Percentiles rank a stretch among this genome's conserved stretches.
Evolutionary conservation across 306 rosid species (phyloP).

Genomic region (Fagus crenata): DNA sequence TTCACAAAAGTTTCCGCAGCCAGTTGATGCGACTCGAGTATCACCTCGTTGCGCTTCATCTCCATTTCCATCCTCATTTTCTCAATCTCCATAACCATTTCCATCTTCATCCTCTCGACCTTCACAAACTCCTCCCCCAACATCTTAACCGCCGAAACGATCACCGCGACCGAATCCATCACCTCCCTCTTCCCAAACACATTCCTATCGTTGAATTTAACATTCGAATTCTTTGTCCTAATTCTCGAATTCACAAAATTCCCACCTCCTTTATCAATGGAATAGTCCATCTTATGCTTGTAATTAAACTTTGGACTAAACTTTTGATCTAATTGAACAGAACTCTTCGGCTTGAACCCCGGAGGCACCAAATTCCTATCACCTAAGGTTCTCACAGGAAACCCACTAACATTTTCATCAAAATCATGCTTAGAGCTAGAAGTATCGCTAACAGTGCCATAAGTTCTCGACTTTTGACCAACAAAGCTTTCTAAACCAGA

Average conservation of each 20-base stretch:
- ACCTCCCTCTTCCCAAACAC: not conserved
- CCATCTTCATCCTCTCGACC: constrained; percentile 8
- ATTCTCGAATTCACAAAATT: no score
- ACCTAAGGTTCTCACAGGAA: constrained; percentile 1
- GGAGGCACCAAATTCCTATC: not conserved
- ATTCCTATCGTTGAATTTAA: no score
- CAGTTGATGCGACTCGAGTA: not conserved
- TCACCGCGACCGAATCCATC: not conserved
- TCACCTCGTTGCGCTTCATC: not conserved
- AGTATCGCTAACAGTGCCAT: not conserved
- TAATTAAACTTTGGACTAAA: not conserved
- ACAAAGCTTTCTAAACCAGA: not conserved
- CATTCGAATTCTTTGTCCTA: no score
- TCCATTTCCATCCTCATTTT: constrained; percentile 12
- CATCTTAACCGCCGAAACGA: not conserved
- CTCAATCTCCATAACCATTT: constrained; percentile 11
- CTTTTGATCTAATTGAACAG: not conserved
- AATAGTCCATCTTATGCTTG: no score
- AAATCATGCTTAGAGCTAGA: not conserved
- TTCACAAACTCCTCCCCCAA: not conserved
- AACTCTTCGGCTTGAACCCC: not conserved
- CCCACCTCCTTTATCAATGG: no score
- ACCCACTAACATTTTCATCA: not conserved
- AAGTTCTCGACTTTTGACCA: not conserved
- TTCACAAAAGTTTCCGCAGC: not conserved